phyloP scores from a whole-genome alignment of 1,284 basidiomycete genomes.

The Trametes pubescens region DNA sequence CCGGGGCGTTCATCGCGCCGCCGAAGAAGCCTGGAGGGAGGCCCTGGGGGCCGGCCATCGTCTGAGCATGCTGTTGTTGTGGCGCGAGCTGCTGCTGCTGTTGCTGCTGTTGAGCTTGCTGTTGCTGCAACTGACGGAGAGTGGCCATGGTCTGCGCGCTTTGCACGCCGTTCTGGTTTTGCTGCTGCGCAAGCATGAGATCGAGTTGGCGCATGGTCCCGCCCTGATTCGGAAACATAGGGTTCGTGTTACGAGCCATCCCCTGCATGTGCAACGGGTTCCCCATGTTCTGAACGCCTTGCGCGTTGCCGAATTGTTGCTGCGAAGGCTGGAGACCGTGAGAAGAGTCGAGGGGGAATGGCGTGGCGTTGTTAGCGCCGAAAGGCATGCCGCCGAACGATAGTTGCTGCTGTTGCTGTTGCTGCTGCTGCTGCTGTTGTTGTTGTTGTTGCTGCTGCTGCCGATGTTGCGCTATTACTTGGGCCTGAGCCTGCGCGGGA shows the following conservation, averaged over 20 bases:
- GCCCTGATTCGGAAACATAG: constrained; percentile 26
- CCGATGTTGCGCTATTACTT: constrained; percentile 25
- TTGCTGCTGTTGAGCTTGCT: constrained; percentile 27
- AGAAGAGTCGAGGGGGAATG: constrained; percentile 29
- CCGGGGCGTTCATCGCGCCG: constrained; percentile 20
- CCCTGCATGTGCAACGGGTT: constrained; percentile 23
- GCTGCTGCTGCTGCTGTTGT: constrained; percentile 9
- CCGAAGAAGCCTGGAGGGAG: constrained; percentile 25
- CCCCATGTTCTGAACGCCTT: constrained; percentile 19
- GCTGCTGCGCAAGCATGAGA: constrained; percentile 36
- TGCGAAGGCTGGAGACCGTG: constrained; percentile 23
- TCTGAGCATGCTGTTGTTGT: constrained; percentile 27
- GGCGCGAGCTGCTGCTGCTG: constrained; percentile 25
- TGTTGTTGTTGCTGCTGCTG: constrained; percentile 7
- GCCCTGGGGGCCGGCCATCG: constrained; percentile 17
- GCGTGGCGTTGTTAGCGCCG: constrained; percentile 24
- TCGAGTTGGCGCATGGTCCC: constrained; percentile 28
- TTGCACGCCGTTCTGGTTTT: constrained; percentile 28
- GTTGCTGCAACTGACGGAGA: constrained; percentile 33
- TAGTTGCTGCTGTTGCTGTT: constrained; percentile 10
- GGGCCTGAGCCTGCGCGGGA: constrained; percentile 8
- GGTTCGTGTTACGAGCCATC: constrained; percentile 18
- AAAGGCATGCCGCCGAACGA: constrained; percentile 22
- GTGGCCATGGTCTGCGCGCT: constrained; percentile 20
- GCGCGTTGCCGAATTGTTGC: constrained; percentile 25